phyloP scores from a whole-genome alignment of 352 stramenopile genomes.

The Thalassiosira hispida region DNA sequence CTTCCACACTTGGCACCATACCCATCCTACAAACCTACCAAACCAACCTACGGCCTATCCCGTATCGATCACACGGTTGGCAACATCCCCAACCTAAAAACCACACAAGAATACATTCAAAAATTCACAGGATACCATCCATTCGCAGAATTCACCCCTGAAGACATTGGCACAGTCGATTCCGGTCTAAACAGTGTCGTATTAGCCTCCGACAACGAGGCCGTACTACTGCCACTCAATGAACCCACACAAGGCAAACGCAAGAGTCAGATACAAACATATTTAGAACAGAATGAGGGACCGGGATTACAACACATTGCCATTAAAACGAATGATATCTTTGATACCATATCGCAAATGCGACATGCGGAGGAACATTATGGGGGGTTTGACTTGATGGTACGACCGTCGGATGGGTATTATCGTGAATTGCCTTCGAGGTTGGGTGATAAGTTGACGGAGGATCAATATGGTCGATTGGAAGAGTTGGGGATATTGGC shows the following conservation, averaged over 20 bases:
- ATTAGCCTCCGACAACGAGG: slow-evolving; percentile 91
- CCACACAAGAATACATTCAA: slow-evolving; percentile 87
- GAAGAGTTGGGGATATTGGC: slow-evolving; percentile 92
- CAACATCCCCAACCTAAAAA: slow-evolving; percentile 86
- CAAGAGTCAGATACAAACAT: slow-evolving; percentile 96
- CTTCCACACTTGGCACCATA: slow-evolving; percentile 58
- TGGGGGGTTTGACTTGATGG: slow-evolving; percentile 86
- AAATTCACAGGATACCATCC: slow-evolving; percentile 88
- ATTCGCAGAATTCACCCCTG: slow-evolving; percentile 94
- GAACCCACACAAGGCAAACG: slow-evolving; percentile 93
- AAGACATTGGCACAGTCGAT: slow-evolving; percentile 94
- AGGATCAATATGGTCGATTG: slow-evolving; percentile 89
- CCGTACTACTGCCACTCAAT: slow-evolving; percentile 94
- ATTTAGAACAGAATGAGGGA: slow-evolving; percentile 93
- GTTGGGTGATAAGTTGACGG: slow-evolving; percentile 86
- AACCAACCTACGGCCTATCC: slow-evolving; percentile 52
- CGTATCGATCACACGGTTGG: slow-evolving; percentile 70
- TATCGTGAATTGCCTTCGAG: slow-evolving; percentile 89
- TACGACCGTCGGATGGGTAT: slow-evolving; percentile 88
- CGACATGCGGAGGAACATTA: slow-evolving; percentile 60
- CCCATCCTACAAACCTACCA: slow-evolving; percentile 12
- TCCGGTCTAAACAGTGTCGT: slow-evolving; percentile 95
- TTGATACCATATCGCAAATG: slow-evolving; percentile 88
- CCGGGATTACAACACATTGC: slow-evolving; percentile 95
- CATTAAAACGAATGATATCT: slow-evolving; percentile 96